These are phyloP conservation scores for Fusarium sp. DNA, from an alignment of 2,329 filamentous ascomycete genomes.

Conservation along the genomic window DNA sequence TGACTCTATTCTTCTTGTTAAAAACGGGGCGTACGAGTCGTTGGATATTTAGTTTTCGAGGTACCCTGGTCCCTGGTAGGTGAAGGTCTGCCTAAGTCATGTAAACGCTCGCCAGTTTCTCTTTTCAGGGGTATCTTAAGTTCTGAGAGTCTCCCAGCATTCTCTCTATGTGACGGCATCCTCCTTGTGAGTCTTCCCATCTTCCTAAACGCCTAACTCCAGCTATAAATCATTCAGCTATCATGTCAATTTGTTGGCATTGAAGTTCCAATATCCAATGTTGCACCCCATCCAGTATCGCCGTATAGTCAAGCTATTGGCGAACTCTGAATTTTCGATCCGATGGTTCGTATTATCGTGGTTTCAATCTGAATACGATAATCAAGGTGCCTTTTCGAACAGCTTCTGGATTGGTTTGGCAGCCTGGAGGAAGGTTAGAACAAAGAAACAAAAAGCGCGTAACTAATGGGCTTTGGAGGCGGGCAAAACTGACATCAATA, in stretches of 20 bases:
- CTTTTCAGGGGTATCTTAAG: slow-evolving; percentile 8
- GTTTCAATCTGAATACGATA: background rate
- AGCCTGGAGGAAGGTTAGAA: slow-evolving; percentile 65
- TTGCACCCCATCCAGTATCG: background rate
- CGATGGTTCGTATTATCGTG: background rate
- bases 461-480: background rate
- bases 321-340: background rate
- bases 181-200: background rate
- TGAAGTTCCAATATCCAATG: background rate
- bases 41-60: background rate
- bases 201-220: slow-evolving; percentile 21
- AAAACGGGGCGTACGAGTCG: background rate
- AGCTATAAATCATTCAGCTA: slow-evolving; percentile 5
- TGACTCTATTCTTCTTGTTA: background rate
- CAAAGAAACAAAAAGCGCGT: background rate
- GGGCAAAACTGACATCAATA: slow-evolving; percentile 76
- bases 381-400: slow-evolving; percentile 78
- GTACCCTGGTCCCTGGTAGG: background rate
- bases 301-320: background rate
- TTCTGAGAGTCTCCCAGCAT: background rate
- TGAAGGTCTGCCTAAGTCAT: background rate
- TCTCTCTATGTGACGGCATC: background rate
- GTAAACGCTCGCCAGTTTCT: slow-evolving; percentile 1
- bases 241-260: background rate
- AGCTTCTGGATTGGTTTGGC: slow-evolving; percentile 82